Percentiles rank a stretch among this genome's conserved stretches.
Evolutionary conservation across 352 stramenopile genomes (phyloP).

Genomic region (Peronospora farinosa): DNA sequence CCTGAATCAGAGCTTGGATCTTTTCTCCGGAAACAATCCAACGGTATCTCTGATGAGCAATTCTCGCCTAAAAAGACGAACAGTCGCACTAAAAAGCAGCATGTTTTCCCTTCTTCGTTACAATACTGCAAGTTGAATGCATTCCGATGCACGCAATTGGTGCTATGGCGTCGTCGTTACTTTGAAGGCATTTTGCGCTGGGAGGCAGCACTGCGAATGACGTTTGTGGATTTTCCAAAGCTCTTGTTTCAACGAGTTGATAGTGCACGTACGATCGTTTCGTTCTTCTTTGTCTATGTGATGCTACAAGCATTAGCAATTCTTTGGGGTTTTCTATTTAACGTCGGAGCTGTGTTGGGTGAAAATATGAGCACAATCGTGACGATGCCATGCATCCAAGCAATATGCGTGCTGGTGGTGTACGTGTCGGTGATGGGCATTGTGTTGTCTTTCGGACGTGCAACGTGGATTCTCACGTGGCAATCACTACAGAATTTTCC

Average conservation of each 20-base stretch:
- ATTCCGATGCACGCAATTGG: constrained; percentile 23
- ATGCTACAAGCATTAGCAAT: constrained; percentile 82
- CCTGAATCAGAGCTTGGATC: constrained; percentile 13
- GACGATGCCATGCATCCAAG: constrained; percentile 71
- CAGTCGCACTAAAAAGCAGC: constrained; percentile 2
- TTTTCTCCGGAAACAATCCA: constrained; percentile 7
- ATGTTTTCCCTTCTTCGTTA: not conserved
- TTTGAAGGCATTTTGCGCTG: constrained; percentile 65
- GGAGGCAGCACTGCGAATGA: constrained; percentile 46
- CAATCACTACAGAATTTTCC: constrained; percentile 84
- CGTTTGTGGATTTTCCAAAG: constrained; percentile 55
- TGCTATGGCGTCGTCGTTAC: constrained; percentile 46
- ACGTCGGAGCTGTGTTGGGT: constrained; percentile 72
- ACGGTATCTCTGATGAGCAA: not conserved
- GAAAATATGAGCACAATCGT: constrained; percentile 85
- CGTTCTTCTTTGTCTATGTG: constrained; percentile 82
- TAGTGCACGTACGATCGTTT: constrained; percentile 48
- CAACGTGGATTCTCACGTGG: constrained; percentile 86
- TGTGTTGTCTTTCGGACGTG: constrained; percentile 72
- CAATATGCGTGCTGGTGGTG: constrained; percentile 69
- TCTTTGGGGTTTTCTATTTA: constrained; percentile 84
- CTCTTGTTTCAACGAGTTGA: constrained; percentile 47
- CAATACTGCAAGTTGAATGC: constrained; percentile 9
- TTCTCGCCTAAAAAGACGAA: not conserved
- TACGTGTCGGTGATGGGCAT: constrained; percentile 83